phyloP scores from a whole-genome alignment of 2,329 filamentous ascomycete genomes.

The Proliferodiscus dingleyae region DNA sequence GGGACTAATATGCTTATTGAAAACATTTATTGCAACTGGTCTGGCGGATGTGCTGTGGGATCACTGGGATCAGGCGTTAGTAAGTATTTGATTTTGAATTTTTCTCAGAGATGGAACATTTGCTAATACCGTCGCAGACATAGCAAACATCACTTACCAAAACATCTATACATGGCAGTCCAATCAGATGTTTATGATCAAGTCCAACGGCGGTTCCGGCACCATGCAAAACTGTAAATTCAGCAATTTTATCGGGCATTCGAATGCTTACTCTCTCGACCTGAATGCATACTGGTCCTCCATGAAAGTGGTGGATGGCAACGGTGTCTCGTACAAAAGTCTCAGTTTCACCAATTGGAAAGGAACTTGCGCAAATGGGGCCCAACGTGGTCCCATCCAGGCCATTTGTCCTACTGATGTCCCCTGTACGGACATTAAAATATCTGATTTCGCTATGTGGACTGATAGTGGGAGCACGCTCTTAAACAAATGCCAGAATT shows the following conservation, averaged over 20 bases:
- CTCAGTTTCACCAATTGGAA: constrained; percentile 53
- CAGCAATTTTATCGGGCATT: constrained; percentile 55
- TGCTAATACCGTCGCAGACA: constrained; percentile 29
- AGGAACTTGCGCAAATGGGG: constrained; percentile 46
- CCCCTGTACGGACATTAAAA: constrained; percentile 48
- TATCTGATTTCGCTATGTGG: constrained; percentile 49
- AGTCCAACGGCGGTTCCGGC: constrained; percentile 53
- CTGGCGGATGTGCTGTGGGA: constrained; percentile 53
- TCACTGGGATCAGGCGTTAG: constrained; percentile 42
- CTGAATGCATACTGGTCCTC: constrained; percentile 50
- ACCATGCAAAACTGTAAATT: constrained; percentile 46
- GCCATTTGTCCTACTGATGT: constrained; percentile 44
- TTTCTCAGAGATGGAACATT: not conserved
- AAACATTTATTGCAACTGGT: constrained; percentile 57
- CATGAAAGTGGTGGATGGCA: constrained; percentile 37
- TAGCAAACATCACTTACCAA: constrained; percentile 48
- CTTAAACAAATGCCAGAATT: constrained; percentile 43
- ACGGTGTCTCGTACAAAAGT: constrained; percentile 48
- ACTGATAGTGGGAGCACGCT: constrained; percentile 41
- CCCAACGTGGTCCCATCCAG: constrained; percentile 47
- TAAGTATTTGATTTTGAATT: constrained; percentile 5
- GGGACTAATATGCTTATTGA: constrained; percentile 53
- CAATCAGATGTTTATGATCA: constrained; percentile 62
- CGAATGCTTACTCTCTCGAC: constrained; percentile 53
- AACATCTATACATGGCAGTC: constrained; percentile 55